A percentile compares a stretch with the other conserved stretches of the same genome.
Conservation (phyloP, 345 rosid genomes). For the Murraya koenigii region DNA sequence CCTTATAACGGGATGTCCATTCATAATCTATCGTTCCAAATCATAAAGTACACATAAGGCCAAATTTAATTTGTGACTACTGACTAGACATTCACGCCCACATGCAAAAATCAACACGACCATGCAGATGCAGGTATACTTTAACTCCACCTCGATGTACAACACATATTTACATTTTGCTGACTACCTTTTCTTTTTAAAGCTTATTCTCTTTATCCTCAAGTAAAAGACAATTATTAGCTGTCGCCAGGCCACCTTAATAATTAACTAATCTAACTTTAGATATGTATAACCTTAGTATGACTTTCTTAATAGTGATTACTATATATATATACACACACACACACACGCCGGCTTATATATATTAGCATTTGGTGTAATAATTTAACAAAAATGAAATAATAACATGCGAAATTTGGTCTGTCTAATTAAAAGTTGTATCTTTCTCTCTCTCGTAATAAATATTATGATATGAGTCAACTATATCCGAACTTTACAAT, state of each 20-base stretch:
- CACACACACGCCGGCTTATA: no score
- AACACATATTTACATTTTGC: no score
- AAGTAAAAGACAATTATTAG: background rate
- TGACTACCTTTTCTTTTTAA: background rate
- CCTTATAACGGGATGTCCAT: background rate
- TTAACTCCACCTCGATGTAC: background rate
- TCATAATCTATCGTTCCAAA: background rate
- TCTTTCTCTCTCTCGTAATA: no score
- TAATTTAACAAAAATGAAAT: background rate
- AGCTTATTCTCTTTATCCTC: background rate
- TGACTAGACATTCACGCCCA: background rate
- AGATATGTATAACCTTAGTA: background rate
- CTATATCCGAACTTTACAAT: slow-evolving; percentile 5
- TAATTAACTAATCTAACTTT: background rate
- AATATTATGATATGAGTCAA: background rate
- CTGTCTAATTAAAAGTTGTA: background rate
- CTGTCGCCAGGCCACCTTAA: background rate
- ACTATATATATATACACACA: no score
- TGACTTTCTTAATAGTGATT: background rate
- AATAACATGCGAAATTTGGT: background rate
- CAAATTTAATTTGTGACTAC: background rate
- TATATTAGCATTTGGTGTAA: background rate
- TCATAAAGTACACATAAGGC: slow-evolving; percentile 1
- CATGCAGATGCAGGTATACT: background rate
- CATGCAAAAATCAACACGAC: background rate